These are phyloP conservation scores for Saccharum officinarum DNA, from an alignment of 176 grass and related monocot species.

Conservation along the genomic window DNA sequence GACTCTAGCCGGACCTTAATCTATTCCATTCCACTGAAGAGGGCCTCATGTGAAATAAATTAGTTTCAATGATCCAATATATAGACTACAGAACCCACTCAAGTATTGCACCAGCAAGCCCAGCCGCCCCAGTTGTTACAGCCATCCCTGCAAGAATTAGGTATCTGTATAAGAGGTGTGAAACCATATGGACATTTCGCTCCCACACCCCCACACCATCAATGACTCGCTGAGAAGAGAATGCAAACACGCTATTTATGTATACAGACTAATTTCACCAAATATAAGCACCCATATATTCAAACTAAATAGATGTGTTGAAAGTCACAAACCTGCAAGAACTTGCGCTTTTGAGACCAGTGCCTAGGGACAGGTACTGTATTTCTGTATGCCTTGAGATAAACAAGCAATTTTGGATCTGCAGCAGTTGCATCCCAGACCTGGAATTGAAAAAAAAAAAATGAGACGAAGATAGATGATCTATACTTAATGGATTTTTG, in stretches of 20 bases:
- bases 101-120: slow-evolving; percentile 50
- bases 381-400: not conserved
- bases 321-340: not conserved
- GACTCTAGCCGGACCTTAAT: slow-evolving; percentile 13
- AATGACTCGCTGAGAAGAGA: not conserved
- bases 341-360: not conserved
- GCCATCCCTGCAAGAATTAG: not conserved
- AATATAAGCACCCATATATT: not conserved
- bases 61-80: slow-evolving; percentile 23
- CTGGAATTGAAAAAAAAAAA: not conserved
- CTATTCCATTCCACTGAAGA: slow-evolving; percentile 18
- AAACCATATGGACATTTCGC: not conserved
- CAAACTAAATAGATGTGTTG: not conserved
- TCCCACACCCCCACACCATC: not conserved
- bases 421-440: not conserved
- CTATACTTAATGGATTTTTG: not conserved
- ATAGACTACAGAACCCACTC: slow-evolving; percentile 41
- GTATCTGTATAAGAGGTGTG: not conserved
- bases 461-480: not conserved
- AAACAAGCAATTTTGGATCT: not conserved
- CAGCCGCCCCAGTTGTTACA: slow-evolving; percentile 20
- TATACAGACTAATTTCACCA: not conserved
- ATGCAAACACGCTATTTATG: slow-evolving; percentile 3
- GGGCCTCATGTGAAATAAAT: slow-evolving; percentile 43
- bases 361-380: not conserved